Evolutionary conservation across 129 eudicot genomes (phyloP).

Genomic region (Flaveria ramosissima): DNA sequence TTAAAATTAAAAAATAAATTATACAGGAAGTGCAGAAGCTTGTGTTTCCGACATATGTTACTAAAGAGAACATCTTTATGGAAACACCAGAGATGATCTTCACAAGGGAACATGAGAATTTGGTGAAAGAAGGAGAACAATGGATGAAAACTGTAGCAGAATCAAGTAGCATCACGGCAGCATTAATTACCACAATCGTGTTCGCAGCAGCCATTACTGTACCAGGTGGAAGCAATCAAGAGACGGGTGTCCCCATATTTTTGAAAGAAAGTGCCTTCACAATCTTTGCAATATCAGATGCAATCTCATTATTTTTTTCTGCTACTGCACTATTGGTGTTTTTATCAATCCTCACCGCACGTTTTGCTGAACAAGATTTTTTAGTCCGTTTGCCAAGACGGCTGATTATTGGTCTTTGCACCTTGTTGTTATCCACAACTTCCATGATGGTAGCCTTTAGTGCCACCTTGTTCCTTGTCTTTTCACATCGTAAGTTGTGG

Average conservation of each 20-base stretch:
- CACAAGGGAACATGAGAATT: slow-evolving; percentile 10
- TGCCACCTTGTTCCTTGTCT: slow-evolving; percentile 4
- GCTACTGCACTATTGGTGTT: slow-evolving; percentile 25
- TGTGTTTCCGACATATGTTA: background rate
- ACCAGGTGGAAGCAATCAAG: slow-evolving; percentile 4
- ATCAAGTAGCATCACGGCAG: slow-evolving; percentile 30
- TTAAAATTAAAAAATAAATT: no score
- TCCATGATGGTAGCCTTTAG: slow-evolving; percentile 7
- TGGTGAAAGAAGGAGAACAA: slow-evolving; percentile 16
- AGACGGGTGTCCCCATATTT: slow-evolving; percentile 17
- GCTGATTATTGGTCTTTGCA: slow-evolving; percentile 28
- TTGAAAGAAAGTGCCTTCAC: slow-evolving; percentile 1
- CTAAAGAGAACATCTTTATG: background rate
- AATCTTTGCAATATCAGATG: slow-evolving; percentile 30
- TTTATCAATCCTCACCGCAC: slow-evolving; percentile 25
- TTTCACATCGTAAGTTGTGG: background rate
- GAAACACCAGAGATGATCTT: slow-evolving; percentile 23
- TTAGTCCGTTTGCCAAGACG: slow-evolving; percentile 6
- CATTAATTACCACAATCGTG: slow-evolving; percentile 32
- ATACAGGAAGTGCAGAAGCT: slow-evolving; percentile 18
- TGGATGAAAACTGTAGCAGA: slow-evolving; percentile 23
- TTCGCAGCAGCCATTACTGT: slow-evolving; percentile 28
- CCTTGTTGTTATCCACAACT: slow-evolving; percentile 15
- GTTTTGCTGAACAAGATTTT: slow-evolving; percentile 34
- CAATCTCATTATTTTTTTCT: slow-evolving; percentile 31